phyloP scores from a whole-genome alignment of 306 rosid genomes.

The Myrica gale region DNA sequence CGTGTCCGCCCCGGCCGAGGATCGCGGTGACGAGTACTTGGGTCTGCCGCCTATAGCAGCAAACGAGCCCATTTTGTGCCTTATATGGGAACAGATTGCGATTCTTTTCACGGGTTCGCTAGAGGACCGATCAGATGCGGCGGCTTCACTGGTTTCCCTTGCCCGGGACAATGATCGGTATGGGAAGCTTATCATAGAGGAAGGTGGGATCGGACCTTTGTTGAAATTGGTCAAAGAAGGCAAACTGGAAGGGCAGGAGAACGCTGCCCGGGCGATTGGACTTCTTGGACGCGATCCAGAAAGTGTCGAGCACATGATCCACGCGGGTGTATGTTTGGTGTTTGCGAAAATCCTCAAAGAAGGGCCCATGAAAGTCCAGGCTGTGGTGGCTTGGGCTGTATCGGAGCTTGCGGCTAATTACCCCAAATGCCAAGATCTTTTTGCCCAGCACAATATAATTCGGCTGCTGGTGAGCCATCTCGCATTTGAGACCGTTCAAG shows the following conservation, averaged over 20 bases:
- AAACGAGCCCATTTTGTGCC: constrained; percentile 72
- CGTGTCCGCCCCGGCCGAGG: constrained; percentile 72
- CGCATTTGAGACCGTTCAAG: constrained; percentile 84
- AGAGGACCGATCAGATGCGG: constrained; percentile 76
- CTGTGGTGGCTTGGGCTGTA: constrained; percentile 71
- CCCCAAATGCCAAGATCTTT: constrained; percentile 82
- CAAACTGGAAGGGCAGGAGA: constrained; percentile 65
- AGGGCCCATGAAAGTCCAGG: constrained; percentile 80
- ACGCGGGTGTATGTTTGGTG: constrained; percentile 61
- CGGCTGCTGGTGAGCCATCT: constrained; percentile 80
- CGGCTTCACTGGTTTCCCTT: constrained; percentile 69
- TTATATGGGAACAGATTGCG: constrained; percentile 91
- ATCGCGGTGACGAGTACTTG: constrained; percentile 48
- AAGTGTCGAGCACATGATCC: constrained; percentile 67
- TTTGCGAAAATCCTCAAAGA: constrained; percentile 73
- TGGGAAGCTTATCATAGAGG: constrained; percentile 74
- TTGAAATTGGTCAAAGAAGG: constrained; percentile 75
- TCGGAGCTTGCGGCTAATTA: constrained; percentile 65
- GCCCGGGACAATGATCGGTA: constrained; percentile 64
- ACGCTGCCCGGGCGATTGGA: constrained; percentile 69
- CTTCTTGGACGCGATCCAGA: constrained; percentile 69
- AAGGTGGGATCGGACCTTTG: constrained; percentile 74
- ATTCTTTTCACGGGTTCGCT: constrained; percentile 49
- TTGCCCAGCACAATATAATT: constrained; percentile 76
- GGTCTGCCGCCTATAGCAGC: constrained; percentile 90